Evolutionary conservation across 257 asterid species (phyloP).

Genomic region (Solanum chmielewskii): DNA sequence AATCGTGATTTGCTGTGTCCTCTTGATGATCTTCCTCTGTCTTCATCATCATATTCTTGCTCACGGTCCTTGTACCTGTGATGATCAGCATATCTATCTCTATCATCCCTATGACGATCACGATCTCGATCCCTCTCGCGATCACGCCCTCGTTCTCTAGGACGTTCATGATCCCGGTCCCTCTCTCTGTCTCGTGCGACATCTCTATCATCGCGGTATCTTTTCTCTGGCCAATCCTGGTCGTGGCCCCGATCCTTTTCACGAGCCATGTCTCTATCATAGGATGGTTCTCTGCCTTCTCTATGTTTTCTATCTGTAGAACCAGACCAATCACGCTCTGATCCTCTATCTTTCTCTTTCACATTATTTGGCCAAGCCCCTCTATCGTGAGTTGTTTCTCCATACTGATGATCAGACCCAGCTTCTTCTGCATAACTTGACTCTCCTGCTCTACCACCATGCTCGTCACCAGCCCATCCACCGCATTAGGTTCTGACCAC

Average conservation of each 20-base stretch:
- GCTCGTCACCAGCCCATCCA: conserved; percentile 87
- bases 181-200: conserved; percentile 47
- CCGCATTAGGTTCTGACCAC: conserved; percentile 76
- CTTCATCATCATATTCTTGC: conserved; percentile 58
- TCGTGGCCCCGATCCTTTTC: conserved; percentile 45
- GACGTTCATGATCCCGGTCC: conserved; percentile 45
- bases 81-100: conserved; percentile 54
- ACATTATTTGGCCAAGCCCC: conserved; percentile 51
- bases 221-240: conserved; percentile 50
- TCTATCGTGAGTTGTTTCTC: conserved; percentile 68
- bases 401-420: conserved; percentile 80
- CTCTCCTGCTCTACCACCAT: conserved; percentile 79
- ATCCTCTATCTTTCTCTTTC: conserved; percentile 70
- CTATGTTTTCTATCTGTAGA: conserved; percentile 71
- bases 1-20: conserved; percentile 48
- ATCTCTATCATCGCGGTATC: conserved; percentile 53
- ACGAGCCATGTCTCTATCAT: conserved; percentile 46
- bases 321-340: conserved; percentile 80
- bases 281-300: conserved; percentile 64
- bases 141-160: conserved; percentile 47
- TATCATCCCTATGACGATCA: conserved; percentile 45
- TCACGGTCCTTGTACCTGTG: conserved; percentile 56
- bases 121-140: conserved; percentile 37
- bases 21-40: conserved; percentile 67
- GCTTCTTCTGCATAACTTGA: conserved; percentile 89